Conservation (phyloP, 2,329 filamentous ascomycete genomes). For the Epichloe scottii region DNA sequence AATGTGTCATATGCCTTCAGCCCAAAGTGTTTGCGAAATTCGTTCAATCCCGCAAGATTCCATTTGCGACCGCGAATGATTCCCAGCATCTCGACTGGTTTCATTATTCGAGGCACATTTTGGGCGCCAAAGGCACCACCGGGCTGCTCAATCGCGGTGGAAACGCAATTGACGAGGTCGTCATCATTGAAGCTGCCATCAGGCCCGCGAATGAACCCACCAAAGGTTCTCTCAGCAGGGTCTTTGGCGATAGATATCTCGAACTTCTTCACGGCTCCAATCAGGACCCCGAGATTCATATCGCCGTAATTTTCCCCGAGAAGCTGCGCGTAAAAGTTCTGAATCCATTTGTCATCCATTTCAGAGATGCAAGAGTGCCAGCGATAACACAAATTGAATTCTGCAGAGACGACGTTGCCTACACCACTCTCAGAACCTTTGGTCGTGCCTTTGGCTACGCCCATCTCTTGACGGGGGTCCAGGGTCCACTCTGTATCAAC, state of each 20-base stretch:
- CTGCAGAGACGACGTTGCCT: slow-evolving; percentile 73
- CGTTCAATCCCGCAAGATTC: slow-evolving; percentile 69
- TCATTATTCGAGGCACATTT: slow-evolving; percentile 62
- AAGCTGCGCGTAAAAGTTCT: slow-evolving; percentile 51
- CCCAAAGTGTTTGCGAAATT: slow-evolving; percentile 73
- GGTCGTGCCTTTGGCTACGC: slow-evolving; percentile 37
- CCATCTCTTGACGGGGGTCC: slow-evolving; percentile 61
- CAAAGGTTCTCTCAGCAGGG: slow-evolving; percentile 57
- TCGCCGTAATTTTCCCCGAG: slow-evolving; percentile 43
- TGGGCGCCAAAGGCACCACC: slow-evolving; percentile 61
- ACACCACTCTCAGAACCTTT: slow-evolving; percentile 55
- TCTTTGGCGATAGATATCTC: slow-evolving; percentile 50
- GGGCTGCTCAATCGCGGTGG: slow-evolving; percentile 61
- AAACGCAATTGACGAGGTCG: slow-evolving; percentile 59
- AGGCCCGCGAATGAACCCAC: slow-evolving; percentile 46
- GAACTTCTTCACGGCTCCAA: slow-evolving; percentile 49
- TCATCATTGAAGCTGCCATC: slow-evolving; percentile 65
- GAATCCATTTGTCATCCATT: slow-evolving; percentile 70
- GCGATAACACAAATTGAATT: slow-evolving; percentile 81
- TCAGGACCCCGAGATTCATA: slow-evolving; percentile 47
- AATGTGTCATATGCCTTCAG: slow-evolving; percentile 66
- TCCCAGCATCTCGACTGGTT: slow-evolving; percentile 66
- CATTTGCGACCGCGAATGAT: slow-evolving; percentile 67
- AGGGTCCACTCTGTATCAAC: slow-evolving; percentile 67
- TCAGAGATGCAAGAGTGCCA: slow-evolving; percentile 69